Conservation (phyloP, 805 yeast genomes). For the Candida morakotiae region DNA sequence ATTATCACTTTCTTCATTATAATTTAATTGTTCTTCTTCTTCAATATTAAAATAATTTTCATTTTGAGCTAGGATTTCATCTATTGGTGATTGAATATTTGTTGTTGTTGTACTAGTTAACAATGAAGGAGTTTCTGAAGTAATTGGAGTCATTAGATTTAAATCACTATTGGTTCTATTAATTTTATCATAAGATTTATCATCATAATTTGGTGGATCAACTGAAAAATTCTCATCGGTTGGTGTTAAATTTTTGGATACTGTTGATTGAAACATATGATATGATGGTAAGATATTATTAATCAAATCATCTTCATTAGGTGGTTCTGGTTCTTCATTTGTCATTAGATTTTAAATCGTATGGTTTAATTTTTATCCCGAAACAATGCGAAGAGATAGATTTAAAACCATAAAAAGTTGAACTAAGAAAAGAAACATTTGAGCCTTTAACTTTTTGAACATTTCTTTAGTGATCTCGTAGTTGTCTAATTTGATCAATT, state of each 20-base stretch:
- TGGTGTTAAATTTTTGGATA: slow-evolving; percentile 33
- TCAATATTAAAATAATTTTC: slow-evolving; percentile 6
- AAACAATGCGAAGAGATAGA: slow-evolving; percentile 2
- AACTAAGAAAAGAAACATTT: too few species aligned
- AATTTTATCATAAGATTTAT: slow-evolving; percentile 12
- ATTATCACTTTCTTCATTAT: slow-evolving; percentile 23
- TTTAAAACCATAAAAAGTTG: too few species aligned
- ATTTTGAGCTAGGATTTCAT: slow-evolving; percentile 8
- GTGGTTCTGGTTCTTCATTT: slow-evolving; percentile 7
- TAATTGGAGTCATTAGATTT: slow-evolving; percentile 15
- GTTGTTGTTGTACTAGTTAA: not conserved
- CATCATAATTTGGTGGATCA: slow-evolving; percentile 35
- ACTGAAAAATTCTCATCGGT: slow-evolving; percentile 35
- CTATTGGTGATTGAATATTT: slow-evolving; percentile 14
- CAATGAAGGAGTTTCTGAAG: slow-evolving; percentile 11
- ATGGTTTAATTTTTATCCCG: too few species aligned
- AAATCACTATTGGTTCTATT: not conserved
- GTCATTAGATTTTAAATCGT: too few species aligned
- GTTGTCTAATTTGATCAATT: too few species aligned
- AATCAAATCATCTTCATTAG: slow-evolving; percentile 18
- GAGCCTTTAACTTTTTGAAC: too few species aligned
- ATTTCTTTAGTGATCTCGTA: too few species aligned
- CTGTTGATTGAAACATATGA: slow-evolving; percentile 41
- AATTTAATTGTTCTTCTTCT: slow-evolving; percentile 8
- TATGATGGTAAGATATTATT: slow-evolving; percentile 40